phyloP scores from a whole-genome alignment of 805 yeast genomes.

The Monosporozyma aerobia region DNA sequence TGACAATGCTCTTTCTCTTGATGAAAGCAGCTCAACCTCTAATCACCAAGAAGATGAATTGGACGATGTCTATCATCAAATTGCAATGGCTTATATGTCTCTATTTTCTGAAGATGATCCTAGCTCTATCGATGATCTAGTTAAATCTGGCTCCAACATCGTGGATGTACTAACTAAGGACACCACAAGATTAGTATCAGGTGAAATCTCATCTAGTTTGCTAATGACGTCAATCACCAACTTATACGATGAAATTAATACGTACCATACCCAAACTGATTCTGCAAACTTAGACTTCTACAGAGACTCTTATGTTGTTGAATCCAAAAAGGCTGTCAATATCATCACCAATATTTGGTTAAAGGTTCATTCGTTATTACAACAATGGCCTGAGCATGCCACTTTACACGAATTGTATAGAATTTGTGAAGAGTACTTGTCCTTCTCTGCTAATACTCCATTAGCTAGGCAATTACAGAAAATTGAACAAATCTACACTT shows the following conservation, averaged over 20 bases:
- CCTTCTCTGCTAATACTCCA: constrained; percentile 57
- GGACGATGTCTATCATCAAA: constrained; percentile 38
- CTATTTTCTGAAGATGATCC: constrained; percentile 29
- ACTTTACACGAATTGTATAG: constrained; percentile 61
- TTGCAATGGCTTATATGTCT: constrained; percentile 43
- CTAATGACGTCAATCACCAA: constrained; percentile 31
- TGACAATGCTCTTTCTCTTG: constrained; percentile 40
- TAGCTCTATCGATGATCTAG: constrained; percentile 20
- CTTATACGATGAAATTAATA: constrained; percentile 28
- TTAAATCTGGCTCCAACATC: constrained; percentile 35
- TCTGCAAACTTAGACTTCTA: constrained; percentile 46
- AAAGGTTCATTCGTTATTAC: constrained; percentile 39
- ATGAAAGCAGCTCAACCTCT: constrained; percentile 11
- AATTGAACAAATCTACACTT: constrained; percentile 77
- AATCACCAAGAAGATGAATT: constrained; percentile 17
- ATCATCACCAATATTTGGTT: constrained; percentile 38
- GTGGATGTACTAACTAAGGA: constrained; percentile 22
- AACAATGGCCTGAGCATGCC: constrained; percentile 93
- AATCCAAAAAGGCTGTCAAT: constrained; percentile 50
- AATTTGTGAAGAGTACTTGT: constrained; percentile 56
- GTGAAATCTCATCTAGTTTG: constrained; percentile 21
- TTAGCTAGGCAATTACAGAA: constrained; percentile 70
- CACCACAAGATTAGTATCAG: constrained; percentile 16
- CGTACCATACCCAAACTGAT: constrained; percentile 17
- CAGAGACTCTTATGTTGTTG: constrained; percentile 48